Conservation (phyloP, 2,329 filamentous ascomycete genomes). For the Blastomyces silverae region DNA sequence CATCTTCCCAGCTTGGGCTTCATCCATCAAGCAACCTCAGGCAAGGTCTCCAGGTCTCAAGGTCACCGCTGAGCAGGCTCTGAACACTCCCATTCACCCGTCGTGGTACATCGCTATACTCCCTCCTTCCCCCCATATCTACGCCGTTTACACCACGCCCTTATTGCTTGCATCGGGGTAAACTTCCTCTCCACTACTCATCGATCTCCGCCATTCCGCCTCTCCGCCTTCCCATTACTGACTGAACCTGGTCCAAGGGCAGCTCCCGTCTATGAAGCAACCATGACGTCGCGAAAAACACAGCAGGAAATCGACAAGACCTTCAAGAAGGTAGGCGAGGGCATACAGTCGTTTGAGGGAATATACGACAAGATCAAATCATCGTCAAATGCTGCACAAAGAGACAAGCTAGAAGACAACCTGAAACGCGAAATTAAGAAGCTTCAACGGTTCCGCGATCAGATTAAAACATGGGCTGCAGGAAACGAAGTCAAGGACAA, state of each 20-base stretch:
- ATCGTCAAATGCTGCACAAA: conserved; percentile 85
- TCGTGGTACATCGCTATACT: background rate
- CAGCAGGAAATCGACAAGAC: conserved; percentile 98
- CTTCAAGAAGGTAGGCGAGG: conserved; percentile 97
- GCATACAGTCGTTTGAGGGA: conserved; percentile 81
- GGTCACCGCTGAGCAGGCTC: background rate
- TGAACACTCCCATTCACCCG: background rate
- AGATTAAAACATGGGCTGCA: conserved; percentile 99
- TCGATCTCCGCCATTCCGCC: background rate
- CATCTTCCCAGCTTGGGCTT: background rate
- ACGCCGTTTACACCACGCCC: background rate
- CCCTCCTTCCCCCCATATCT: background rate
- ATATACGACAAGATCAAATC: conserved; percentile 98
- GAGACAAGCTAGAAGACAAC: conserved; percentile 96
- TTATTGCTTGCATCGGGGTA: background rate
- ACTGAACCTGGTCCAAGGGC: conserved; percentile 9
- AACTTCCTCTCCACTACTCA: background rate
- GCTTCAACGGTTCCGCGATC: conserved; percentile 90
- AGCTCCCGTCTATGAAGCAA: conserved; percentile 27
- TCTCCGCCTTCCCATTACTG: background rate
- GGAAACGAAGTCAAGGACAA: conserved; percentile 99
- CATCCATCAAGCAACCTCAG: background rate
- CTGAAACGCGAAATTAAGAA: conserved; percentile 99
- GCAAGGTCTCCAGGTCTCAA: background rate
- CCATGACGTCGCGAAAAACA: conserved; percentile 91